Conservation (phyloP, 1,284 basidiomycete species). For the Pascua sp. region DNA sequence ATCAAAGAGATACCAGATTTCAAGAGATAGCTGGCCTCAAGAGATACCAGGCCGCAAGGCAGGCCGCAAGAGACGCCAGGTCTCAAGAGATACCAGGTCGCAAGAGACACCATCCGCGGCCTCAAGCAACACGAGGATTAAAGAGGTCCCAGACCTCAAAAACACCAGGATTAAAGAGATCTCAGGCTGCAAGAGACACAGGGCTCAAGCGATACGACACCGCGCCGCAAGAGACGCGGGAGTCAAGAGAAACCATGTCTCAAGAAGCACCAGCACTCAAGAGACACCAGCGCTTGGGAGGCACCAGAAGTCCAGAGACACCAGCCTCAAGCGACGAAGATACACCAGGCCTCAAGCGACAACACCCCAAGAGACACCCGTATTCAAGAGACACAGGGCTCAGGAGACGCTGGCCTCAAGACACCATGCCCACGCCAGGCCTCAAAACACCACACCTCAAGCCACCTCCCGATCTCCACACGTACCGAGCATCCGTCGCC, state of each 20-base stretch:
- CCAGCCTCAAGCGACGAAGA: background rate
- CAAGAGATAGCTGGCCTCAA: background rate
- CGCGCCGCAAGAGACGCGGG: too few relatives aligned
- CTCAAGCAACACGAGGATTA: too few relatives aligned
- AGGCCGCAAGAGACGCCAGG: too few relatives aligned
- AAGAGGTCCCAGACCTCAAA: too few relatives aligned
- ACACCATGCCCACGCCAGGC: background rate
- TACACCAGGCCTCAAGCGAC: background rate
- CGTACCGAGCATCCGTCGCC: slow-evolving; percentile 73
- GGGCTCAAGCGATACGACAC: too few relatives aligned
- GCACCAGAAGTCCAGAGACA: background rate
- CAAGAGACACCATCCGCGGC: too few relatives aligned
- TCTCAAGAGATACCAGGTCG: too few relatives aligned
- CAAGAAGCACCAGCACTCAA: too few relatives aligned
- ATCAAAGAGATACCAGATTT: background rate
- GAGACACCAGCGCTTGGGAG: background rate
- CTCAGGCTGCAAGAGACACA: too few relatives aligned
- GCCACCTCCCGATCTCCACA: slow-evolving; percentile 16
- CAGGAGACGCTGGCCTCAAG: background rate
- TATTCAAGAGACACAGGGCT: background rate
- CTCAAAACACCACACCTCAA: background rate
- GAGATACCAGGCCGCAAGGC: too few relatives aligned
- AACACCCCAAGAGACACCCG: background rate
- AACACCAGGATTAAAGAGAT: too few relatives aligned
- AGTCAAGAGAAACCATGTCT: too few relatives aligned